Conservation (phyloP, 352 stramenopile species). For the Chrysophaeum taylorii region DNA sequence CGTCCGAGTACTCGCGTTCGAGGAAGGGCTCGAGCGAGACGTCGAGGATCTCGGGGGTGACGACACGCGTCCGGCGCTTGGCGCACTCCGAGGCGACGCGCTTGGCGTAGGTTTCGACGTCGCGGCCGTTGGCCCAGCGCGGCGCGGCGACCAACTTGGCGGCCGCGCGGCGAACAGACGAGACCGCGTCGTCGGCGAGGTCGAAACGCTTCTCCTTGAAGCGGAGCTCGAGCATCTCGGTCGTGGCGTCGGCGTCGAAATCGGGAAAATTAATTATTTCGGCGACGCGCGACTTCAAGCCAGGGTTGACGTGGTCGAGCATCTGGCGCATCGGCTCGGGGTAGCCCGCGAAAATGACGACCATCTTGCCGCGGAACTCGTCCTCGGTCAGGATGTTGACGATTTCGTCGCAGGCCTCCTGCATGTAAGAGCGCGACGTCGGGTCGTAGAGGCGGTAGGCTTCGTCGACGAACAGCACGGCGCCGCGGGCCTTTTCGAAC, state of each 20-base stretch:
- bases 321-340: slow-evolving; percentile 58
- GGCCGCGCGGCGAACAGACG: no score
- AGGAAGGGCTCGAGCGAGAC: not conserved
- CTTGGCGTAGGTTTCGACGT: not conserved
- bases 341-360: slow-evolving; percentile 68
- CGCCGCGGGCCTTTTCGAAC: slow-evolving; percentile 69
- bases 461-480: slow-evolving; percentile 79
- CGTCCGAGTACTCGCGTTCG: not conserved
- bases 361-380: slow-evolving; percentile 47
- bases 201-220: not conserved
- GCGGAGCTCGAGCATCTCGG: not conserved
- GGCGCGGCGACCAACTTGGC: not conserved
- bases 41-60: not conserved
- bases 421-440: slow-evolving; percentile 39
- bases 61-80: not conserved
- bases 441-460: slow-evolving; percentile 60
- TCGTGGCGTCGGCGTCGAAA: slow-evolving; percentile 48
- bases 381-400: slow-evolving; percentile 60
- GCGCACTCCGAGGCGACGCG: not conserved
- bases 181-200: no score
- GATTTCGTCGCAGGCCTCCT: slow-evolving; percentile 67
- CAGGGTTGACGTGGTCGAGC: slow-evolving; percentile 56
- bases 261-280: slow-evolving; percentile 63
- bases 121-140: slow-evolving; percentile 2
- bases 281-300: slow-evolving; percentile 34